These are phyloP conservation scores for Botryotinia globosa DNA, from an alignment of 2,329 filamentous ascomycete genomes.

Conservation along the genomic window DNA sequence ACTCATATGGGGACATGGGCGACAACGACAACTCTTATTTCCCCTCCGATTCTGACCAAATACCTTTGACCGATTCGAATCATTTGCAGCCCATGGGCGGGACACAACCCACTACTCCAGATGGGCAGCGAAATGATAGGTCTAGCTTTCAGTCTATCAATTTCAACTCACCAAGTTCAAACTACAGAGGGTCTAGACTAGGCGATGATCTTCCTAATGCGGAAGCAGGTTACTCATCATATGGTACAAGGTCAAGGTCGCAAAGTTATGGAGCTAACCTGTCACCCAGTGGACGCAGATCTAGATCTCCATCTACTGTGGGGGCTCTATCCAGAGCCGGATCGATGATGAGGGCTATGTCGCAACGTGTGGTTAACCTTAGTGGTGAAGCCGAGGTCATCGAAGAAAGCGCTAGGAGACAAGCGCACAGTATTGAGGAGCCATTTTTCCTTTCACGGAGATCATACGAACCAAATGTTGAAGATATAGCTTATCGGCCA, in stretches of 20 bases:
- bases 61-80: constrained; percentile 56
- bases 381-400: constrained; percentile 86
- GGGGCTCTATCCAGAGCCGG: constrained; percentile 67
- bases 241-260: constrained; percentile 45
- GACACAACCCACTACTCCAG: constrained; percentile 38
- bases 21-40: constrained; percentile 39
- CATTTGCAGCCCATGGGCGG: constrained; percentile 57
- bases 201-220: constrained; percentile 59
- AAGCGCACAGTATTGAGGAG: constrained; percentile 17
- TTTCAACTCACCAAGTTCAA: constrained; percentile 43
- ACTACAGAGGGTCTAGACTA: constrained; percentile 46
- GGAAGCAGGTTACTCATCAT: constrained; percentile 52
- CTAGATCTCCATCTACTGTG: constrained; percentile 61
- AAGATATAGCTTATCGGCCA: constrained; percentile 28
- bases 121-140: constrained; percentile 47
- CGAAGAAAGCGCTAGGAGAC: constrained; percentile 55
- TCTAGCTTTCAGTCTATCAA: constrained; percentile 53
- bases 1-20: constrained; percentile 28
- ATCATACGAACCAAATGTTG: constrained; percentile 39
- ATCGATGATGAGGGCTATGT: constrained; percentile 81
- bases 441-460: constrained; percentile 26
- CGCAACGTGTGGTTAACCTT: constrained; percentile 94
- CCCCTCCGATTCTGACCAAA: constrained; percentile 51
- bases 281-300: constrained; percentile 47
- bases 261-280: constrained; percentile 58